Conservation (phyloP, 768 basidiomycete species). For the Candolleomyces aberdarensis region DNA sequence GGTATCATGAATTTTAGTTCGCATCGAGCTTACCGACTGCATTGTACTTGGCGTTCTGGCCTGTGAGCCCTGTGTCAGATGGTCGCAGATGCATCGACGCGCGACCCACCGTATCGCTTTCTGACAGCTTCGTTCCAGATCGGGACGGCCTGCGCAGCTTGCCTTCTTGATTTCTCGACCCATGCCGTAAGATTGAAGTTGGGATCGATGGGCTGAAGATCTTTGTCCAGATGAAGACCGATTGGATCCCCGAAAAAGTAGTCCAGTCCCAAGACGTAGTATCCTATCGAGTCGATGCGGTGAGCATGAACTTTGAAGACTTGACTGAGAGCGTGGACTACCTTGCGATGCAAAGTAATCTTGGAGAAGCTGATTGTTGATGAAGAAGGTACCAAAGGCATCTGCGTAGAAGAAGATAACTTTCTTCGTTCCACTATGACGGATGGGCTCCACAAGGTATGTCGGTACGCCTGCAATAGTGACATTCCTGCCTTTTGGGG, state of each 20-base stretch:
- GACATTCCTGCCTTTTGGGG: slow-evolving; percentile 38
- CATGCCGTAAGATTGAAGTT: slow-evolving; percentile 39
- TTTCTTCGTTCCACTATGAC: slow-evolving; percentile 25
- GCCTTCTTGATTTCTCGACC: slow-evolving; percentile 30
- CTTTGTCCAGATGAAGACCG: slow-evolving; percentile 22
- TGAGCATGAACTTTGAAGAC: not conserved
- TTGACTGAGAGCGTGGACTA: slow-evolving; percentile 17
- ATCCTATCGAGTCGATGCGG: slow-evolving; percentile 36
- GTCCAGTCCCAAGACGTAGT: slow-evolving; percentile 54
- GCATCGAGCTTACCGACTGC: slow-evolving; percentile 22
- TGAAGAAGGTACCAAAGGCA: slow-evolving; percentile 54
- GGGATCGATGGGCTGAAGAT: slow-evolving; percentile 19
- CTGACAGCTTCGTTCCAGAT: slow-evolving; percentile 53
- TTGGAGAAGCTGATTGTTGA: slow-evolving; percentile 57
- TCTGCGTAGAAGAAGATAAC: slow-evolving; percentile 59
- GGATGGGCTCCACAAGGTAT: slow-evolving; percentile 47
- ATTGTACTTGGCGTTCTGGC: slow-evolving; percentile 34
- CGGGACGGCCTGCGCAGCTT: slow-evolving; percentile 39
- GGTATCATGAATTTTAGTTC: not conserved
- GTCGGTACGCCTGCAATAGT: slow-evolving; percentile 45
- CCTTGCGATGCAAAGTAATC: slow-evolving; percentile 63
- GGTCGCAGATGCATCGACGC: not conserved
- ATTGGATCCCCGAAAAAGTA: slow-evolving; percentile 63
- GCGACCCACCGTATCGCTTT: slow-evolving; percentile 40
- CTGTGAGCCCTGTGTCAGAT: slow-evolving; percentile 1